Base-by-base conservation (phyloP, 2,329 filamentous ascomycete species). In the Iodosphaeria phyllophila region DNA sequence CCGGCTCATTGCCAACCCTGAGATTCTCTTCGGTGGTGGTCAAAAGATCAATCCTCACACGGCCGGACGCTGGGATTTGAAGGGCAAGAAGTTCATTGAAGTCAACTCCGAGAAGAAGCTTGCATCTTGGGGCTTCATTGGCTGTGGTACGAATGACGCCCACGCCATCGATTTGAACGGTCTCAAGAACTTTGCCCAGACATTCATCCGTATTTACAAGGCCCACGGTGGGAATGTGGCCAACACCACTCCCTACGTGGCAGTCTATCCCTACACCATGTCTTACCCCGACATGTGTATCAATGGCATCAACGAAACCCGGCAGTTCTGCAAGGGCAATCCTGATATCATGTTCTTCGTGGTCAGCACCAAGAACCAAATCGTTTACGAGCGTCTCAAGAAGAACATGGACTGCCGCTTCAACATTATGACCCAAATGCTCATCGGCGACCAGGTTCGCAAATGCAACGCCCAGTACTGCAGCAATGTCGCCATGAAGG, bases 401-500 rank as follows among this genome's bases (percentile, higher is more conserved):
- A 84, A 84, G 50, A 79, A 68, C 14, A 74, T 70, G 32, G 89
- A 98, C 37, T 86, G 79, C 41, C 73, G 79, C 17, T 84, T 71
- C 34, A 83, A 76, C n/a, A 64, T 84, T 9, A 60, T 82, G 0
- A 80, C 82, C 0, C 89, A 95, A 44, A 75, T 84, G 32, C 43
- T 95, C n/a, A 73, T 83, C 35, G 55, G 59, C 3, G 52, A 53
- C 0, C 75, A 91, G 30, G 77, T 86, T 1, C 39, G 53, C 18
- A 75, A 74, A 43, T 67, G 65, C 10, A 68, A 76, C 13, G 62
- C 63, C 0, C 89, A 98, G 40, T 95, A 95, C 49, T 75, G 79
- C 40, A 89, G 79, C 1, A 98, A 98, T 32, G 82, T 98, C 0
- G 66, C 72, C 34, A 89, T 98, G 80, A 98, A 98, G 55, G 71